Percentiles rank a stretch among this genome's conserved stretches.
Evolutionary conservation across 176 grass and related monocot genomes (phyloP).

Genomic region (Alloteropsis semialata): DNA sequence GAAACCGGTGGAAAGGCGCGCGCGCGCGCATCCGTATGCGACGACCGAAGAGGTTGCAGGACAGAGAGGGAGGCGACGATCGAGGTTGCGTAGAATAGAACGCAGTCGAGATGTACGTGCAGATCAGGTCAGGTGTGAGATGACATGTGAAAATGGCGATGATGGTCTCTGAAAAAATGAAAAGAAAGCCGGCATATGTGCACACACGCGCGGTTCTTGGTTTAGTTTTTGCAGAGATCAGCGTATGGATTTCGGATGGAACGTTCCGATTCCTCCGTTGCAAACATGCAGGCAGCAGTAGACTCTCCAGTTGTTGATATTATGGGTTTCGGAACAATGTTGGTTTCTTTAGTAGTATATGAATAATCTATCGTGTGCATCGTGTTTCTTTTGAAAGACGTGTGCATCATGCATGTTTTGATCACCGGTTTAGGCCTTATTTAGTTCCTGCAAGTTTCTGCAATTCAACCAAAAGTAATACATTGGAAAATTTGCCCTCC

Average conservation of each 20-base stretch:
- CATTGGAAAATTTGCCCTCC: no score
- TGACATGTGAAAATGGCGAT: background rate
- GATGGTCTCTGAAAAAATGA: background rate
- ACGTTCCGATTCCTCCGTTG: background rate
- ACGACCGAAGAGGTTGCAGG: background rate
- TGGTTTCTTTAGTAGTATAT: no score
- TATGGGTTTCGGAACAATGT: no score
- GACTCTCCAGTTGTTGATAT: no score
- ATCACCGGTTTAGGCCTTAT: no score
- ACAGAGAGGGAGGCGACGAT: background rate
- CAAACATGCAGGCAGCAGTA: background rate
- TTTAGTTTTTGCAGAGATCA: background rate
- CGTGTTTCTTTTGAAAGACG: no score
- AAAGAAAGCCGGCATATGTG: background rate
- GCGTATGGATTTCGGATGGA: background rate
- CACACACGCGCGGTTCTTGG: background rate
- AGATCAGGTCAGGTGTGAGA: background rate
- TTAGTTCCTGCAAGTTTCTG: no score
- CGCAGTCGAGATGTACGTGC: background rate
- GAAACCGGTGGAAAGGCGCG: background rate
- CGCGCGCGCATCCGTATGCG: background rate
- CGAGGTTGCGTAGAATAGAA: constrained; percentile 26
- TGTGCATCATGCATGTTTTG: no score
- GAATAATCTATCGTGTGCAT: no score
- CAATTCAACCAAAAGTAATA: no score